phyloP scores from a whole-genome alignment of 164 flowering plant genomes.

The Vitis amurensis region DNA sequence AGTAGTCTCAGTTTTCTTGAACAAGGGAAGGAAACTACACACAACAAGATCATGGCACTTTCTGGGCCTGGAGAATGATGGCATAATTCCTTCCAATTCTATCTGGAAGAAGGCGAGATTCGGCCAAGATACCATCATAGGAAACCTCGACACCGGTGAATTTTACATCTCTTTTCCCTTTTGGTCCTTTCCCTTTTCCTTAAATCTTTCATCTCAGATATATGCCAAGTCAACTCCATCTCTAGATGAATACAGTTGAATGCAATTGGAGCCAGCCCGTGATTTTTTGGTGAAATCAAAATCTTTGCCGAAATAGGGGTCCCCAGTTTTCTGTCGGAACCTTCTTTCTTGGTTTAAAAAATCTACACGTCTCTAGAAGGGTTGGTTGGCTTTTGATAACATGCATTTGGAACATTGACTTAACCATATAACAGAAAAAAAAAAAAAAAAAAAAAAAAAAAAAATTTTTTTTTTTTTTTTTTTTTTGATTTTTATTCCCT shows the following conservation, averaged over 20 bases:
- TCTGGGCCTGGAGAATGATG: slow-evolving; percentile 25
- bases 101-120: slow-evolving; percentile 36
- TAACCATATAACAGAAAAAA: too few relatives aligned
- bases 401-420: too few relatives aligned
- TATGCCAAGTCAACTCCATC: background rate
- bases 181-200: background rate
- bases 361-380: too few relatives aligned
- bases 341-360: too few relatives aligned
- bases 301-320: too few relatives aligned
- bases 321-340: too few relatives aligned
- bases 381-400: too few relatives aligned
- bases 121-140: slow-evolving; percentile 43
- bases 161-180: background rate
- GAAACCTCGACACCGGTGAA: slow-evolving; percentile 45
- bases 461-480: too few relatives aligned
- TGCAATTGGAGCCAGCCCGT: too few relatives aligned
- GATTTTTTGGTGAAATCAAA: too few relatives aligned
- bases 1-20: slow-evolving; percentile 37
- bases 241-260: too few relatives aligned
- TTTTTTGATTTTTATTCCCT: background rate
- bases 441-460: too few relatives aligned
- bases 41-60: slow-evolving; percentile 52
- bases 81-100: slow-evolving; percentile 14
- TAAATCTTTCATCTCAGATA: background rate
- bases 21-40: slow-evolving; percentile 31